Base-by-base conservation (phyloP, 75 land plant species). In the Larix kaempferi region DNA sequence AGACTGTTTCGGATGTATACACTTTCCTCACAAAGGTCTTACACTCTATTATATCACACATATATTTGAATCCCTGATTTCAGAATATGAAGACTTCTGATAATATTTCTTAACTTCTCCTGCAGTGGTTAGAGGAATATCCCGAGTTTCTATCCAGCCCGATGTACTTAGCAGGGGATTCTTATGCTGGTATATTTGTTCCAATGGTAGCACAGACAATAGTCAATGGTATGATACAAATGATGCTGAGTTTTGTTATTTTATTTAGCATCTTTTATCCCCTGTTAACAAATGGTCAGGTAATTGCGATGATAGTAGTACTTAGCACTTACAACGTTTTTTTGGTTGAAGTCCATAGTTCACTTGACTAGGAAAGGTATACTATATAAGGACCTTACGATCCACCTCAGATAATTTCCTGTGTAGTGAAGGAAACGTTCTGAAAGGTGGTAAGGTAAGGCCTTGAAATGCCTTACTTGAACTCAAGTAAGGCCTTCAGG, bases 111-210 rank as follows among this genome's bases (percentile, higher is more conserved):
- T 29, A 16, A 6, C 29, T 79, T 15, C 5, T 59, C 22, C 21
- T 79, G 62, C 84, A 94, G 98, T 92, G 98, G 98, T 60, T 93
- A 15, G 57, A 77, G 23, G 80, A 79, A 67, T 94, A 90, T 69
- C 91, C 93, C 15, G 80, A 86, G 61, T 92, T 85, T 77, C 59
- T 74, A 23, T 74, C 81, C 16, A 90, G 84, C 80, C 86, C 88
- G 1, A 57, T 94, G 22, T 94, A 89, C 76, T 76, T 92, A 37
- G 83, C 83, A 59, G 95, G 98, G 6, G 90, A 95, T 62, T 95
- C 95, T 27, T 93, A 95, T 74, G 77, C 86, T 59, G 95, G 98
- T 66, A 77, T 91, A 2, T 83, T 63, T 66, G 86, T 89, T 56
- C 95, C 98, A 21, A 64, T 86, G 10, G 57, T 85, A 15, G 74